phyloP scores from a whole-genome alignment of 352 stramenopile species.

The Phytophthora sojae region DNA sequence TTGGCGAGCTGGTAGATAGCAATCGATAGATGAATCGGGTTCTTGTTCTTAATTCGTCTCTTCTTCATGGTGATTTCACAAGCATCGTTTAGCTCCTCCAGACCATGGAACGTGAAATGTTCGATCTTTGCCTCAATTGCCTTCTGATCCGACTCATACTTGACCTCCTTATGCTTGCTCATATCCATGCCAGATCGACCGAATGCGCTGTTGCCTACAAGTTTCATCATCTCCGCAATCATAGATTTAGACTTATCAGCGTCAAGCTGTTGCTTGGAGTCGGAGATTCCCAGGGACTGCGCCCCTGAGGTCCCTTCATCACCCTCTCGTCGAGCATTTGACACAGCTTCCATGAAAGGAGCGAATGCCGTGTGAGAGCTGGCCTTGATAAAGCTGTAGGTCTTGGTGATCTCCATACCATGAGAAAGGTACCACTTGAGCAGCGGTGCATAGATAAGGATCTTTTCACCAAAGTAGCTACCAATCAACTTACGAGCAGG shows the following conservation, averaged over 20 bases:
- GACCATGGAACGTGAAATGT: background rate
- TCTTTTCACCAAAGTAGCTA: slow-evolving; percentile 43
- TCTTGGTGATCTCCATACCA: slow-evolving; percentile 35
- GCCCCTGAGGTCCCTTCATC: slow-evolving; percentile 4
- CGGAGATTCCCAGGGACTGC: too few species aligned
- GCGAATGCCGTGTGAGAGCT: slow-evolving; percentile 22
- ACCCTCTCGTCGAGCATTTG: slow-evolving; percentile 32
- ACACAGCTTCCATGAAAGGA: slow-evolving; percentile 28
- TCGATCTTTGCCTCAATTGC: background rate
- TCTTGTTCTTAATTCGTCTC: background rate
- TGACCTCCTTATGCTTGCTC: background rate
- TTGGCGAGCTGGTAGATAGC: background rate
- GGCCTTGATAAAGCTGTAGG: slow-evolving; percentile 38
- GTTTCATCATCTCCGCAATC: slow-evolving; percentile 11
- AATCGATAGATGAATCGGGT: background rate
- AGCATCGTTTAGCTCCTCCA: background rate
- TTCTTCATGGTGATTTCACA: background rate
- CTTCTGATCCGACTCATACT: background rate
- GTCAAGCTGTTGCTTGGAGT: too few species aligned
- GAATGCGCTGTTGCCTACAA: background rate
- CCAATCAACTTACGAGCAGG: slow-evolving; percentile 33
- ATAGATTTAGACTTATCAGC: slow-evolving; percentile 26
- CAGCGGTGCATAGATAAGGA: slow-evolving; percentile 42
- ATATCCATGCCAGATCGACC: background rate
- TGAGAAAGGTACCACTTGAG: slow-evolving; percentile 49